Evolutionary conservation across 441 rosid genomes (phyloP).

Genomic region (Aleurites moluccanus): DNA sequence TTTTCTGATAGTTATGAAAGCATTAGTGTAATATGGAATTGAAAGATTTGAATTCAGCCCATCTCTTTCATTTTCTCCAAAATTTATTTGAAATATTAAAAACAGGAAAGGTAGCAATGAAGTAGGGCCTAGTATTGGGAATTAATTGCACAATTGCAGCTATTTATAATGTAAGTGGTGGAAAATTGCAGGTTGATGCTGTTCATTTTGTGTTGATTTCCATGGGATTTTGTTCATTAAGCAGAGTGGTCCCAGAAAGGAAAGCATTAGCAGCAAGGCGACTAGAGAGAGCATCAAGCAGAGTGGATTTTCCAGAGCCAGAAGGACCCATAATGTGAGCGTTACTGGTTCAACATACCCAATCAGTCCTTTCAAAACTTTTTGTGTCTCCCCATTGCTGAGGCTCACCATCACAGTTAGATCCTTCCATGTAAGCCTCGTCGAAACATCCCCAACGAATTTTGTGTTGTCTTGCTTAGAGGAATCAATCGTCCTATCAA

Average conservation of each 20-base stretch:
- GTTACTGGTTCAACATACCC: conserved; percentile 93
- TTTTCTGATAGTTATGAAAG: too few species aligned
- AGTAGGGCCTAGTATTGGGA: too few species aligned
- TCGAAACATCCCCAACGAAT: conserved; percentile 73
- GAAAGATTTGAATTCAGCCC: too few species aligned
- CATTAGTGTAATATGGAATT: too few species aligned
- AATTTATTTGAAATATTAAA: too few species aligned
- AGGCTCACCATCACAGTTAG: conserved; percentile 83
- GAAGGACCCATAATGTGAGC: conserved; percentile 95
- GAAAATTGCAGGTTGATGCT: conserved; percentile 64
- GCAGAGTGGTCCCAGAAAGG: conserved; percentile 84
- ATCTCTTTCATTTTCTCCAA: too few species aligned
- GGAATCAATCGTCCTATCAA: conserved; percentile 72
- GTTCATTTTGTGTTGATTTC: conserved; percentile 61
- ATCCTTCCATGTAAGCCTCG: conserved; percentile 92
- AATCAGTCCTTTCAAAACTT: conserved; percentile 78
- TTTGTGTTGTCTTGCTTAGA: conserved; percentile 70
- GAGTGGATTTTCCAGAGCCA: conserved; percentile 94
- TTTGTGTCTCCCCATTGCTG: conserved; percentile 75
- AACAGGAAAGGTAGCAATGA: too few species aligned
- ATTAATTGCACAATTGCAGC: too few species aligned
- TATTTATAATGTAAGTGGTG: not conserved
- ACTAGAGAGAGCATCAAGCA: conserved; percentile 87
- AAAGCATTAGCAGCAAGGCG: conserved; percentile 94
- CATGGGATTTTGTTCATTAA: conserved; percentile 74